Conservation (phyloP, 2,329 filamentous ascomycete genomes). For the Harringtonia lauricola region DNA sequence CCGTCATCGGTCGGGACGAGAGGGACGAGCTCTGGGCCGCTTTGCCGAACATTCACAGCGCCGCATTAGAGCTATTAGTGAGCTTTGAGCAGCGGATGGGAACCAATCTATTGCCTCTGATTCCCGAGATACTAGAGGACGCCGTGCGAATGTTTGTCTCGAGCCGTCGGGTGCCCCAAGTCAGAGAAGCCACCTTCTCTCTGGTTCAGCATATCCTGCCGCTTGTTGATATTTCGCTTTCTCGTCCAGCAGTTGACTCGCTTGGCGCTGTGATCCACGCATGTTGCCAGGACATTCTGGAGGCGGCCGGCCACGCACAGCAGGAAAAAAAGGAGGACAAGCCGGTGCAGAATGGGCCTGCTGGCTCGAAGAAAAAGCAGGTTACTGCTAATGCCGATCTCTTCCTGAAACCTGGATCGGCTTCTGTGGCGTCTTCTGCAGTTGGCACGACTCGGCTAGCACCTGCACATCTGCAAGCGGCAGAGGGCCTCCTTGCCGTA, state of each 20-base stretch:
- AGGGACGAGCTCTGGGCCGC: slow-evolving; percentile 65
- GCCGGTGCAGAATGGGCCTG: slow-evolving; percentile 15
- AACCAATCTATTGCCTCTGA: slow-evolving; percentile 44
- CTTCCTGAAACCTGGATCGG: slow-evolving; percentile 41
- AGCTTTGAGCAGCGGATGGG: slow-evolving; percentile 47
- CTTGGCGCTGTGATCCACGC: slow-evolving; percentile 50
- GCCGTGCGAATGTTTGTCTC: slow-evolving; percentile 58
- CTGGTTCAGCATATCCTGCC: slow-evolving; percentile 47
- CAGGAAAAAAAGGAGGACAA: slow-evolving; percentile 18
- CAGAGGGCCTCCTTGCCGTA: slow-evolving; percentile 48
- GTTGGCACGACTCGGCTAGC: slow-evolving; percentile 23
- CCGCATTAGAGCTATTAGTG: slow-evolving; percentile 52
- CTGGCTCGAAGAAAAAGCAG: slow-evolving; percentile 28
- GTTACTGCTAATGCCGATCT: slow-evolving; percentile 57
- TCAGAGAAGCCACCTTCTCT: slow-evolving; percentile 52
- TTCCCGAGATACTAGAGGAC: slow-evolving; percentile 59
- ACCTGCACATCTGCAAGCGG: slow-evolving; percentile 40
- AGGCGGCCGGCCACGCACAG: slow-evolving; percentile 29
- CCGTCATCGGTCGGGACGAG: slow-evolving; percentile 68
- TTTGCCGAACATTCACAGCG: slow-evolving; percentile 64
- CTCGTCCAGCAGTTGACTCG: slow-evolving; percentile 53
- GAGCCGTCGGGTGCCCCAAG: slow-evolving; percentile 34
- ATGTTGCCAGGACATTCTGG: slow-evolving; percentile 66
- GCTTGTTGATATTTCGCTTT: slow-evolving; percentile 53
- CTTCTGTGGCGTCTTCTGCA: not conserved